Conservation (phyloP, 73 alveolate genomes). For the Paramecium pentaurelia region DNA sequence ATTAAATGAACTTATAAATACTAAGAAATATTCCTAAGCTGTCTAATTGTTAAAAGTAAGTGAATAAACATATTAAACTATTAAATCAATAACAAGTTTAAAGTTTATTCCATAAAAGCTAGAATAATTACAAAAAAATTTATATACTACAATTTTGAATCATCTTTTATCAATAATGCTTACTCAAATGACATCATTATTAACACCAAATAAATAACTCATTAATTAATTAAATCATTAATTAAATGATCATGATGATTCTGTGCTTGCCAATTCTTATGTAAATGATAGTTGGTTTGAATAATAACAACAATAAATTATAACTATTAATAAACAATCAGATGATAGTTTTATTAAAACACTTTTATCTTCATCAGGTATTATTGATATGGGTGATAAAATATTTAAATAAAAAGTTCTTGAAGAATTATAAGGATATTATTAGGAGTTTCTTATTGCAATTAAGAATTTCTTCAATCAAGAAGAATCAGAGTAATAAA, state of each 20-base stretch:
- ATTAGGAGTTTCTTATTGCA: slow-evolving; percentile 5
- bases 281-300: slow-evolving; percentile 43
- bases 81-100: neutral
- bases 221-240: neutral
- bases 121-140: neutral
- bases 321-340: neutral
- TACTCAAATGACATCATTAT: neutral
- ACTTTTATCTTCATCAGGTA: neutral
- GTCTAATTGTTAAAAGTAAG: neutral
- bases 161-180: slow-evolving; percentile 17
- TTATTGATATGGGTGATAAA: slow-evolving; percentile 20
- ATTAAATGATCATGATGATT: slow-evolving; percentile 36
- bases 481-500: neutral
- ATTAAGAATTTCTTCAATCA: neutral
- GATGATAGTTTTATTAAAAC: neutral
- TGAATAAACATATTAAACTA: neutral
- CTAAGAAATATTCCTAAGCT: slow-evolving; percentile 10
- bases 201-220: neutral
- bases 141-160: neutral
- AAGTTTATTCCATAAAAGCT: neutral
- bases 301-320: neutral
- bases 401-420: slow-evolving; percentile 1
- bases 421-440: slow-evolving; percentile 16
- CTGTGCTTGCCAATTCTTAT: slow-evolving; percentile 38
- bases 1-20: neutral